Percentiles rank a stretch among this genome's conserved stretches.
Conservation (phyloP, 768 basidiomycete genomes). For the Rhizopogon sp. region DNA sequence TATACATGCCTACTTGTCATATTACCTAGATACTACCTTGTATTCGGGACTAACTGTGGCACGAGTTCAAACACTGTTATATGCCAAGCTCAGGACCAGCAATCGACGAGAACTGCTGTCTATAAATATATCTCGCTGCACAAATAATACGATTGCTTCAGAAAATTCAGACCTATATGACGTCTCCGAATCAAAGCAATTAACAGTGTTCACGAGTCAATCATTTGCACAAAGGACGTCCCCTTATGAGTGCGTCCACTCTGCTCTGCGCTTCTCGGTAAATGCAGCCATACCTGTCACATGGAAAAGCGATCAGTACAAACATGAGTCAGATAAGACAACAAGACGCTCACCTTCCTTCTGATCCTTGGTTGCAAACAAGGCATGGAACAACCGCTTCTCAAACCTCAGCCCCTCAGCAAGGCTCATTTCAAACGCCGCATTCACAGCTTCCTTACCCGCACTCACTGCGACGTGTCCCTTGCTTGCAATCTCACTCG, state of each 20-base stretch:
- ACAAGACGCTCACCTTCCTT: constrained; percentile 70
- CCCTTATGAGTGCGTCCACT: constrained; percentile 56
- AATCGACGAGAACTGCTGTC: no score
- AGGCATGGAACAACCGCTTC: constrained; percentile 81
- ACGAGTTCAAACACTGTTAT: no score
- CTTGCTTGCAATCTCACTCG: constrained; percentile 73
- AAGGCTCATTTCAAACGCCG: constrained; percentile 81
- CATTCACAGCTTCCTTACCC: constrained; percentile 92
- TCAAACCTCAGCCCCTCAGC: constrained; percentile 84
- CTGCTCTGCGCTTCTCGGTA: constrained; percentile 85
- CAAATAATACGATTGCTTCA: neutral
- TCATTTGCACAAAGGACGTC: neutral
- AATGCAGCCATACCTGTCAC: constrained; percentile 88
- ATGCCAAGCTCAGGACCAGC: no score
- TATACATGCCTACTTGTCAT: no score
- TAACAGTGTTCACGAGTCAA: neutral
- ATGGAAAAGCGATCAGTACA: constrained; percentile 3
- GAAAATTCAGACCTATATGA: neutral
- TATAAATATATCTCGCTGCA: no score
- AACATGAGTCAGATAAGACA: neutral
- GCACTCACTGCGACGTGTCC: constrained; percentile 81
- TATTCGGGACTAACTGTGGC: no score
- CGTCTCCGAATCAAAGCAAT: neutral
- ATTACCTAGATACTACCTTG: no score
- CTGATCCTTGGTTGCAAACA: constrained; percentile 93